Evolutionary conservation across 208 protist genomes (phyloP).

Genomic region (Acanthamoeba royreba): DNA sequence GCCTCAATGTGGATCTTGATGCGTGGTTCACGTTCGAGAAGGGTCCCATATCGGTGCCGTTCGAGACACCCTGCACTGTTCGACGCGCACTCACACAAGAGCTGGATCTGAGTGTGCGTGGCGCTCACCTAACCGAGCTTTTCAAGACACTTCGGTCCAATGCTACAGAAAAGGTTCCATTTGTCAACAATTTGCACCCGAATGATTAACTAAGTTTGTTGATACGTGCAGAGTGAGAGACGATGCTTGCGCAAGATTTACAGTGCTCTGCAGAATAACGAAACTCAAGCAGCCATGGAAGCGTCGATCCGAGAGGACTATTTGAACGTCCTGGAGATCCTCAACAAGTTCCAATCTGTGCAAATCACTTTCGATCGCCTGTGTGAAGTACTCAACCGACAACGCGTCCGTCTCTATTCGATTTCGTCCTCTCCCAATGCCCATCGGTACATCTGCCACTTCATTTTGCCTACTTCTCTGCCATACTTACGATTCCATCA

Average conservation of each 20-base stretch:
- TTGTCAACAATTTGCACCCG: too few species aligned
- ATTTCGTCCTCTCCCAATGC: background rate
- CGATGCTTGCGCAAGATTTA: background rate
- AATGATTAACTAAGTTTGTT: too few species aligned
- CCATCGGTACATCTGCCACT: background rate
- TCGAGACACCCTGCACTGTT: background rate
- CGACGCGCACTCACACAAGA: background rate
- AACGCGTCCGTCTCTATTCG: background rate
- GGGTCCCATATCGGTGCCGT: background rate
- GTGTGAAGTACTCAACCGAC: background rate
- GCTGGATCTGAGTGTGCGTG: background rate
- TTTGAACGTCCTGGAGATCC: background rate
- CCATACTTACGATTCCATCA: background rate
- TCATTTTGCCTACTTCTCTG: too few species aligned
- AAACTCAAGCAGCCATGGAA: background rate
- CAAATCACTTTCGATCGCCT: background rate
- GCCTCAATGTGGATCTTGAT: background rate
- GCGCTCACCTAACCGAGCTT: background rate
- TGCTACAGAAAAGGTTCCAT: background rate
- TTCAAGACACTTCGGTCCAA: background rate
- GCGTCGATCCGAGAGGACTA: background rate
- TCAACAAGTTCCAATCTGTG: background rate
- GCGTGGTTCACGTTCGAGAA: background rate
- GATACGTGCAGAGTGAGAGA: too few species aligned
- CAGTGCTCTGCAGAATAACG: background rate